A percentile compares a stretch with the other conserved stretches of the same genome.
phyloP scores from a whole-genome alignment of 2,329 filamentous ascomycete species.

The Sphaerulina populicola region DNA sequence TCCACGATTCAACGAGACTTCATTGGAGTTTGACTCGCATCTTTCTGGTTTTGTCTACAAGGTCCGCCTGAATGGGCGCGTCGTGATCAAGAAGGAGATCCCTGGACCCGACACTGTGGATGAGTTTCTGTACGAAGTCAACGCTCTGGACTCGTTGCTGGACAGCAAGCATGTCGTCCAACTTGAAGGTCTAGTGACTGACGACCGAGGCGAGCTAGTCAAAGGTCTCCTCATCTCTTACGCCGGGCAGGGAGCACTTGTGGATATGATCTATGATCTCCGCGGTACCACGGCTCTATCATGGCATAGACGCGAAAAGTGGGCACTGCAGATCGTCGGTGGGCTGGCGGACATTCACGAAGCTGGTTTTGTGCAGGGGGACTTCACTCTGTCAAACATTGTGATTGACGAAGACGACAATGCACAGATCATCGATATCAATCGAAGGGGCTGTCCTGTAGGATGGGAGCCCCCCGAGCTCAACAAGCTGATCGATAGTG shows the following conservation, averaged over 20 bases:
- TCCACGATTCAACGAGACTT: slow-evolving; percentile 57
- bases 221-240: slow-evolving; percentile 87
- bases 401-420: slow-evolving; percentile 78
- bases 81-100: slow-evolving; percentile 95
- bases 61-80: slow-evolving; percentile 58
- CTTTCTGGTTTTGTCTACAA: slow-evolving; percentile 98
- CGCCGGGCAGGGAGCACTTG: slow-evolving; percentile 75
- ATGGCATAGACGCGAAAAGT: slow-evolving; percentile 70
- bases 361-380: slow-evolving; percentile 90
- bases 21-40: slow-evolving; percentile 79
- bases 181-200: slow-evolving; percentile 80
- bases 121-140: slow-evolving; percentile 95
- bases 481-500: slow-evolving; percentile 71
- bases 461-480: slow-evolving; percentile 97
- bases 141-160: slow-evolving; percentile 72
- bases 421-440: slow-evolving; percentile 97
- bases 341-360: slow-evolving; percentile 91
- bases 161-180: slow-evolving; percentile 70
- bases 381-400: slow-evolving; percentile 95
- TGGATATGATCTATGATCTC: slow-evolving; percentile 82
- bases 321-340: slow-evolving; percentile 84
- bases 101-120: slow-evolving; percentile 91
- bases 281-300: slow-evolving; percentile 47
- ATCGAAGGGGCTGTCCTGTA: slow-evolving; percentile 89
- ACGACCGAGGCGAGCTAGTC: slow-evolving; percentile 63